These are phyloP conservation scores for Pachysandra terminalis DNA, from an alignment of 164 flowering plant genomes.

Conservation along the genomic window DNA sequence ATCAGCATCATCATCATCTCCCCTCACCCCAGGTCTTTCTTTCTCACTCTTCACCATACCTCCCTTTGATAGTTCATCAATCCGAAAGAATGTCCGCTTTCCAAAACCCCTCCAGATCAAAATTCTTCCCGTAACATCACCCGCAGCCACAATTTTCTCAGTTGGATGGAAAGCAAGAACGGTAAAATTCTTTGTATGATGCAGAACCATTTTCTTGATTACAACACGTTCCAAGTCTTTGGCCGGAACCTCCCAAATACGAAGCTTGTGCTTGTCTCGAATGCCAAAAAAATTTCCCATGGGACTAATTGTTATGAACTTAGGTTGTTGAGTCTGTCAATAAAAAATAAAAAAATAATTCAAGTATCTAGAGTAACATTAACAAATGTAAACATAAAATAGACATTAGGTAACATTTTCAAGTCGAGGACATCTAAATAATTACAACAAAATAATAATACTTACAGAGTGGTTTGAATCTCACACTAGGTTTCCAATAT, in stretches of 20 bases:
- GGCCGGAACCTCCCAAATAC: slow-evolving; percentile 63
- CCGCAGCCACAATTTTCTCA: slow-evolving; percentile 79
- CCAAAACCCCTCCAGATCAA: slow-evolving; percentile 93
- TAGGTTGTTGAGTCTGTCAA: slow-evolving; percentile 56
- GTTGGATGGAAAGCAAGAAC: slow-evolving; percentile 85
- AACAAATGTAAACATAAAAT: not conserved
- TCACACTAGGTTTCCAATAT: too few relatives aligned
- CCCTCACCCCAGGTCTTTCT: slow-evolving; percentile 81
- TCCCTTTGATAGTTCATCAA: slow-evolving; percentile 16
- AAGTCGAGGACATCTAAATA: too few relatives aligned
- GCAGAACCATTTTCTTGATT: slow-evolving; percentile 61
- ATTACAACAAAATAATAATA: too few relatives aligned
- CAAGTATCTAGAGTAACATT: not conserved
- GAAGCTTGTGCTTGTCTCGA: slow-evolving; percentile 46
- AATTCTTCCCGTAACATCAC: slow-evolving; percentile 90
- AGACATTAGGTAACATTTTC: not conserved
- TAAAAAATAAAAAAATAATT: not conserved
- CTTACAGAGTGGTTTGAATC: too few relatives aligned
- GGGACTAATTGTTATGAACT: slow-evolving; percentile 43
- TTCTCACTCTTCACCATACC: slow-evolving; percentile 34
- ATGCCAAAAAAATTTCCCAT: slow-evolving; percentile 73
- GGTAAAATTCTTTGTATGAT: slow-evolving; percentile 71
- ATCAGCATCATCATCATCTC: slow-evolving; percentile 88
- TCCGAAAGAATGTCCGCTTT: slow-evolving; percentile 28
- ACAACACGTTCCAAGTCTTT: slow-evolving; percentile 33